Evolutionary conservation across 306 rosid genomes (phyloP).

Genomic region (Malus orientalis): DNA sequence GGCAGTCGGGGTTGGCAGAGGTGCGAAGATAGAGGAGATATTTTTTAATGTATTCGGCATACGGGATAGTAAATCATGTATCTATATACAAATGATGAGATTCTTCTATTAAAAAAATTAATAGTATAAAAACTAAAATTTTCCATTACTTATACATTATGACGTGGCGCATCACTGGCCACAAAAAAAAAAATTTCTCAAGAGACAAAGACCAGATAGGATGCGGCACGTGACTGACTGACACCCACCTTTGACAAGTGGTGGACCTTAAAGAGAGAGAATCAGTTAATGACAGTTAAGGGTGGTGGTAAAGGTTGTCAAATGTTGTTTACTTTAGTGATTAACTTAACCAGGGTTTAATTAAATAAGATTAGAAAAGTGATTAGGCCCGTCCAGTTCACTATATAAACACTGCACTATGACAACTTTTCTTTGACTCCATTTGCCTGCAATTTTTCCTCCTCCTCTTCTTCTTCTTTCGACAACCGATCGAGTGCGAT

Average conservation of each 20-base stretch:
- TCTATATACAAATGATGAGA: accelerated
- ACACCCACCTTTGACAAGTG: conserved; percentile 30
- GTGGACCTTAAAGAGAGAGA: conserved; percentile 3
- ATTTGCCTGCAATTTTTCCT: conserved; percentile 2
- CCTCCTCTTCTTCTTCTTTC: neutral
- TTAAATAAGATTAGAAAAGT: neutral
- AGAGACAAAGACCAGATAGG: neutral
- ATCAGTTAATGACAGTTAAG: conserved; percentile 61
- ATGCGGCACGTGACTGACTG: conserved; percentile 44
- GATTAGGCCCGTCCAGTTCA: neutral
- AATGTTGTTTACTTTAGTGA: neutral
- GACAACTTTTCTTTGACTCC: conserved; percentile 29
- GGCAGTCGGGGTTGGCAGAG: neutral
- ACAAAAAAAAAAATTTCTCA: no score
- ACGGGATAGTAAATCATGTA: accelerated
- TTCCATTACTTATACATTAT: accelerated
- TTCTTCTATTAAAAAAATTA: no score
- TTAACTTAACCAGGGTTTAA: conserved; percentile 51
- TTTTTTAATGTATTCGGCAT: no score
- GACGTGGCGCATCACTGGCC: accelerated
- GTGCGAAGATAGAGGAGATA: neutral
- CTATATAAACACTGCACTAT: conserved; percentile 43
- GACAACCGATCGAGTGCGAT: neutral
- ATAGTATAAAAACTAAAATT: no score
- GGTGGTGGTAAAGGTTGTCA: conserved; percentile 34